Evolutionary conservation across 139 green algal genomes (phyloP).

Genomic region (Diplosphaera chodatii): DNA sequence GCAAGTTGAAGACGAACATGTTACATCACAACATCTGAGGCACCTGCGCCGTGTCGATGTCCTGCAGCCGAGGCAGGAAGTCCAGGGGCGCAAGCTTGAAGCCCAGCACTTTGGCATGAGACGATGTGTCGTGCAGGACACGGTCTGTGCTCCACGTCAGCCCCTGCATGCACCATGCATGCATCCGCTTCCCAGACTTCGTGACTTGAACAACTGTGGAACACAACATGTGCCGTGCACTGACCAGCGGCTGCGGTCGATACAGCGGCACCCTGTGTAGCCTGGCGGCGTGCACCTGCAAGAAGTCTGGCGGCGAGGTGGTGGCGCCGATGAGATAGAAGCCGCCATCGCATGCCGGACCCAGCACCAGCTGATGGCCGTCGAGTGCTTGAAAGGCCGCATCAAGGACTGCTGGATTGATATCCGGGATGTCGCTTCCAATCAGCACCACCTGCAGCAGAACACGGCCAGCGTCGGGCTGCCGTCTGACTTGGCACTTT

Average conservation of each 20-base stretch:
- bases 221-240: too few species aligned
- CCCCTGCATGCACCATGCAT: constrained; percentile 2
- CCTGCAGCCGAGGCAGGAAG: not conserved
- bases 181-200: too few species aligned
- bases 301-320: not conserved
- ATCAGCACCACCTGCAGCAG: constrained; percentile 47
- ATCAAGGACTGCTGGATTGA: constrained; percentile 26
- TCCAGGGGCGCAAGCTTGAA: not conserved
- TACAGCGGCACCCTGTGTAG: too few species aligned
- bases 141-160: constrained; percentile 14
- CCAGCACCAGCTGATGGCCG: constrained; percentile 38
- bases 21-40: too few species aligned
- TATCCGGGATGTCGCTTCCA: constrained; percentile 57
- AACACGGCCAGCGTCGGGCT: too few species aligned
- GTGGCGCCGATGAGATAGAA: constrained; percentile 62
- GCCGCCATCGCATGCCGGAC: constrained; percentile 52
- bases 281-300: too few species aligned
- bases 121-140: constrained; percentile 2
- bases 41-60: not conserved
- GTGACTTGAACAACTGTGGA: too few species aligned
- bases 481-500: too few species aligned
- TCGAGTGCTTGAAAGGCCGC: constrained; percentile 7
- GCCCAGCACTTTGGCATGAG: not conserved
- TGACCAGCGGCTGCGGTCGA: too few species aligned
- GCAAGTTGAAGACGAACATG: too few species aligned